phyloP scores from a whole-genome alignment of 1,284 basidiomycete genomes.

The Schizophyllum amplum region DNA sequence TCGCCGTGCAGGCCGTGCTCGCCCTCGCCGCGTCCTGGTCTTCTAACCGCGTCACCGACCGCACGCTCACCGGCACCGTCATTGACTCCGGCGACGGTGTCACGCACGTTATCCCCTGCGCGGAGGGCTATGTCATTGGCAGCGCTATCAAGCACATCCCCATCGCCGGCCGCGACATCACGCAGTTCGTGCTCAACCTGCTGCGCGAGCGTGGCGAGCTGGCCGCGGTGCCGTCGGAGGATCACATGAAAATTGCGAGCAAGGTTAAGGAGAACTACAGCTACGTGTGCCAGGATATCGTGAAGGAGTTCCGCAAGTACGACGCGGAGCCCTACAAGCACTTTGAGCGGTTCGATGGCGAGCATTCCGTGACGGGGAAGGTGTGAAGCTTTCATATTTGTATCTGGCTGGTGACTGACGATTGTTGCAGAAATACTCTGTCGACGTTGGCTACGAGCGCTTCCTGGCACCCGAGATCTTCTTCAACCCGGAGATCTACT shows the following conservation, averaged over 20 bases:
- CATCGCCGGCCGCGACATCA: conserved; percentile 96
- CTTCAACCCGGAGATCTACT: conserved; percentile 99
- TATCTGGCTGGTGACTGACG: conserved; percentile 1
- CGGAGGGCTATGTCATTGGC: conserved; percentile 98
- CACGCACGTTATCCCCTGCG: conserved; percentile 93
- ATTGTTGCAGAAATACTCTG: conserved; percentile 63
- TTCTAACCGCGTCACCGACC: conserved; percentile 85
- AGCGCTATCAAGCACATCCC: conserved; percentile 99
- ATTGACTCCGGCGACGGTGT: conserved; percentile 99
- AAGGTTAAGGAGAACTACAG: conserved; percentile 98
- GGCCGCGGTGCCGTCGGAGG: conserved; percentile 88
- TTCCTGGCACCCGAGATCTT: conserved; percentile 99
- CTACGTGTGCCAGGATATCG: conserved; percentile 99
- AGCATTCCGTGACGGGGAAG: conserved; percentile 87
- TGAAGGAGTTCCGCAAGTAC: conserved; percentile 98
- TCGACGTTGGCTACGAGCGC: conserved; percentile 97
- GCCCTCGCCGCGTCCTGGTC: conserved; percentile 98
- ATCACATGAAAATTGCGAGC: conserved; percentile 86
- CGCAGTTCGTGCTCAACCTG: conserved; percentile 94
- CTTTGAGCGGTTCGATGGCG: conserved; percentile 91
- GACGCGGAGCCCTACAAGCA: conserved; percentile 95
- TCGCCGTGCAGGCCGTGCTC: conserved; percentile 98
- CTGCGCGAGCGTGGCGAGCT: conserved; percentile 95
- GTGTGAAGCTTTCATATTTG: conserved; percentile 37
- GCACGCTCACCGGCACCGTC: conserved; percentile 94